Evolutionary conservation across 1,139 yeast species (phyloP).

Genomic region (Geotrichum europaeum): DNA sequence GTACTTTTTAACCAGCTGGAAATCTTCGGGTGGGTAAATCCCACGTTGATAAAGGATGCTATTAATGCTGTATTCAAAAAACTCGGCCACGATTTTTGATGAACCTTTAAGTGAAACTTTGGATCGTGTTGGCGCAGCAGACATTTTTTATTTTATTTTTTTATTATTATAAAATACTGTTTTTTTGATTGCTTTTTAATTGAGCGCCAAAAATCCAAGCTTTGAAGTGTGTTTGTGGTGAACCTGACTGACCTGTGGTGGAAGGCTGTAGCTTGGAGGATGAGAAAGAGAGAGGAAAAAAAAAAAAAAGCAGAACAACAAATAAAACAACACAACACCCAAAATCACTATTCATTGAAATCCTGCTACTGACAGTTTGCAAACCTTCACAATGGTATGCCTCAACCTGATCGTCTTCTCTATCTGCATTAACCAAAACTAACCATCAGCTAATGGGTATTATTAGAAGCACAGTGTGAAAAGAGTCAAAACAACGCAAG

Average conservation of each 20-base stretch:
- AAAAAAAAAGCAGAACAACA: neutral
- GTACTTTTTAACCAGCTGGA: slow-evolving; percentile 70
- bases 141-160: neutral
- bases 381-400: neutral
- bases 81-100: slow-evolving; percentile 71
- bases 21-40: slow-evolving; percentile 84
- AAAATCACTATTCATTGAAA: neutral
- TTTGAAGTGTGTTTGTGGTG: neutral
- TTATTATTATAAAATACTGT: too few relatives aligned
- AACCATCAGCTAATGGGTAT: neutral
- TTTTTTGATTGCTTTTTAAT: neutral
- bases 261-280: neutral
- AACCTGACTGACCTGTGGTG: neutral
- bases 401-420: neutral
- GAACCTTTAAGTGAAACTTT: slow-evolving; percentile 71
- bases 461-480: slow-evolving; percentile 55
- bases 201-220: neutral
- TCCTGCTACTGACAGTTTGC: neutral
- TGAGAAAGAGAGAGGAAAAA: neutral
- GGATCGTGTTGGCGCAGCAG: slow-evolving; percentile 39
- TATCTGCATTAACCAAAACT: neutral
- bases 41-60: slow-evolving; percentile 84
- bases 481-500: slow-evolving; percentile 52
- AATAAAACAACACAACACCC: neutral
- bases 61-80: slow-evolving; percentile 74